Conservation (phyloP, 1,284 basidiomycete genomes). For the Ceratobasidium sp. region DNA sequence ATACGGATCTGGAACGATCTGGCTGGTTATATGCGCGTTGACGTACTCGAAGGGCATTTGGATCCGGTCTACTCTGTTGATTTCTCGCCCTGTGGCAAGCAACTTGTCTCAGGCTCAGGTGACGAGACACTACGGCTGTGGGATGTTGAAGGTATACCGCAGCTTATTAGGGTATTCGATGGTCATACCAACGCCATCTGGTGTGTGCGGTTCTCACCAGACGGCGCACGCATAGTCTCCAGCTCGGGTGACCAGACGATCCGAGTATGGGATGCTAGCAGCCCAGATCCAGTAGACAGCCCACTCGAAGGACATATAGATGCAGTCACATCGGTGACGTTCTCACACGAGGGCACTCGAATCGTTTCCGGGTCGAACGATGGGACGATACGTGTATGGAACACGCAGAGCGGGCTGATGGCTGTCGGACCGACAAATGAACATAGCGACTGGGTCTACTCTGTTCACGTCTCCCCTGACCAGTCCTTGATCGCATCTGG, state of each 20-base stretch:
- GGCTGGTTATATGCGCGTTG: neutral
- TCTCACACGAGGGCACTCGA: neutral
- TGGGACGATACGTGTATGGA: neutral
- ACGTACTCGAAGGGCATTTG: neutral
- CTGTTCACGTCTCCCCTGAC: too few species aligned
- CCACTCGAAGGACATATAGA: neutral
- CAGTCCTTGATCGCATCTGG: too few species aligned
- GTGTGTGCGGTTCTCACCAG: neutral
- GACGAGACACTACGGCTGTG: neutral
- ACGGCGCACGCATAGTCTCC: neutral
- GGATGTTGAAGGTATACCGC: neutral
- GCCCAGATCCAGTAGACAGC: too few species aligned
- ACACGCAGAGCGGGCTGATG: neutral
- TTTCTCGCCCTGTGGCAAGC: neutral
- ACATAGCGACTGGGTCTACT: neutral
- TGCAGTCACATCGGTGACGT: neutral
- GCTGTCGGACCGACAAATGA: neutral
- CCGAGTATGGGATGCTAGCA: neutral
- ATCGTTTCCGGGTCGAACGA: constrained; percentile 6
- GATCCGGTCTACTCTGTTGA: neutral
- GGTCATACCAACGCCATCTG: neutral
- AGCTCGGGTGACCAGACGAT: neutral
- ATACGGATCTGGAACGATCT: too few species aligned
- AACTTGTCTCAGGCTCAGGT: neutral
- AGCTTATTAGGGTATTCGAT: neutral